A percentile compares a stretch with the other conserved stretches of the same genome.
These are phyloP conservation scores for Pyrenochaeta sp. DNA, from an alignment of 2,329 filamentous ascomycete species.

Conservation along the genomic window DNA sequence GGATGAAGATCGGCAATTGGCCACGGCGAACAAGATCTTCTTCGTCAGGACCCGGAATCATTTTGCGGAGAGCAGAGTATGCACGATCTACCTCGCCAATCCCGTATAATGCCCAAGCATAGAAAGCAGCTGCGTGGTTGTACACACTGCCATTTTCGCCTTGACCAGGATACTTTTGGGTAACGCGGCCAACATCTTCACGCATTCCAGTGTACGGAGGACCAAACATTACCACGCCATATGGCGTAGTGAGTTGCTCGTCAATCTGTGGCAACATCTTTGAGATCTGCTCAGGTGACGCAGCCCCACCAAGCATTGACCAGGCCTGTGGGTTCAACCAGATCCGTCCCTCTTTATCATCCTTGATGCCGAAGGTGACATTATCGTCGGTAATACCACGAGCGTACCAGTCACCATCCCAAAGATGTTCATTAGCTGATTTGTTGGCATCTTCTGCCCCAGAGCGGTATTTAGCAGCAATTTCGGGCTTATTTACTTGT, in stretches of 20 bases:
- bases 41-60: conserved; percentile 63
- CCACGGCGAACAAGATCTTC: conserved; percentile 62
- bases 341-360: conserved; percentile 63
- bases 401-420: conserved; percentile 66
- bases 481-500: conserved; percentile 50
- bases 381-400: conserved; percentile 66
- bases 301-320: conserved; percentile 64
- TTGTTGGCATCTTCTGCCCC: conserved; percentile 59
- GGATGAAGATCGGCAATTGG: conserved; percentile 66
- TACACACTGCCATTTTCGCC: conserved; percentile 68
- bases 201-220: conserved; percentile 65
- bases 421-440: conserved; percentile 62
- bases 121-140: conserved; percentile 66
- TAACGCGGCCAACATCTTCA: conserved; percentile 66
- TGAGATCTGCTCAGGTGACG: conserved; percentile 52
- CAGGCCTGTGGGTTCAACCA: conserved; percentile 68
- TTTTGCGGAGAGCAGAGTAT: conserved; percentile 60
- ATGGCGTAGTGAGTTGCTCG: conserved; percentile 61
- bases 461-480: conserved; percentile 56
- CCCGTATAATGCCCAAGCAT: conserved; percentile 63
- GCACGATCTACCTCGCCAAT: conserved; percentile 61
- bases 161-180: conserved; percentile 66
- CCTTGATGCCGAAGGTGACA: conserved; percentile 61
- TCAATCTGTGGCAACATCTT: conserved; percentile 62
- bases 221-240: conserved; percentile 65